Evolutionary conservation across 2,329 filamentous ascomycete genomes (phyloP).

Genomic region (Beauveria asiatica): DNA sequence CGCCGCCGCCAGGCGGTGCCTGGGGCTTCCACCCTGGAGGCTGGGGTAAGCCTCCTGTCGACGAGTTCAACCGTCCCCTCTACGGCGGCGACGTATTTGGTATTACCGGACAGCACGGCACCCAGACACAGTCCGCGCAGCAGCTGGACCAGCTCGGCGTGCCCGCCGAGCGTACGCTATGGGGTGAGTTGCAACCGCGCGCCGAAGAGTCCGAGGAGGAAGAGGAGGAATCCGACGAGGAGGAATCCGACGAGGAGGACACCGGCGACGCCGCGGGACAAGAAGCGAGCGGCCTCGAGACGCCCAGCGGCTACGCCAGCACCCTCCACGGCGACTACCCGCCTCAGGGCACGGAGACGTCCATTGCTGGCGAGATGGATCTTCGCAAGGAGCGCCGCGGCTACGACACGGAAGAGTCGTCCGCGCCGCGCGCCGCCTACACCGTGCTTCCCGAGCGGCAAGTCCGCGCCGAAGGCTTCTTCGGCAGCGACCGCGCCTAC

Average conservation of each 20-base stretch:
- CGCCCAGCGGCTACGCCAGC: slow-evolving; percentile 71
- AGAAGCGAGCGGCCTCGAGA: slow-evolving; percentile 64
- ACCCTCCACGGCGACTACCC: slow-evolving; percentile 73
- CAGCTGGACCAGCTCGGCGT: slow-evolving; percentile 48
- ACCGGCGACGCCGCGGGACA: slow-evolving; percentile 54
- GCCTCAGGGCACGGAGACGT: slow-evolving; percentile 60
- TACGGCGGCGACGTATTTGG: slow-evolving; percentile 96
- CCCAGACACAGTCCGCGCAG: slow-evolving; percentile 14
- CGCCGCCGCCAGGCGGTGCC: slow-evolving; percentile 75
- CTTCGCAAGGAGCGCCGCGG: slow-evolving; percentile 76
- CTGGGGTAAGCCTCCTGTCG: slow-evolving; percentile 91
- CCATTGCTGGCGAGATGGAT: slow-evolving; percentile 78
- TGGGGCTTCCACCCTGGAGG: slow-evolving; percentile 96
- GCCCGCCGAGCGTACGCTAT: slow-evolving; percentile 76
- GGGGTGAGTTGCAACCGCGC: slow-evolving; percentile 82
- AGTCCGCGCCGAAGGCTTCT: slow-evolving; percentile 82
- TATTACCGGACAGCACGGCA: slow-evolving; percentile 43
- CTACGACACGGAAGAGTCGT: slow-evolving; percentile 76
- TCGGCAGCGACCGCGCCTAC: slow-evolving; percentile 89
- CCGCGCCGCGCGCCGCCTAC: slow-evolving; percentile 70
- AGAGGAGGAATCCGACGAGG: slow-evolving; percentile 66
- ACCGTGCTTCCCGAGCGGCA: slow-evolving; percentile 85
- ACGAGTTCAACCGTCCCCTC: slow-evolving; percentile 83
- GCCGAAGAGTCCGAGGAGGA: slow-evolving; percentile 68
- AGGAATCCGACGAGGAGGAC: slow-evolving; percentile 61